Evolutionary conservation across 2,329 filamentous ascomycete species (phyloP), one percentile per base, ranked within the genome.

Genomic region (Blastomyces parvus): DNA sequence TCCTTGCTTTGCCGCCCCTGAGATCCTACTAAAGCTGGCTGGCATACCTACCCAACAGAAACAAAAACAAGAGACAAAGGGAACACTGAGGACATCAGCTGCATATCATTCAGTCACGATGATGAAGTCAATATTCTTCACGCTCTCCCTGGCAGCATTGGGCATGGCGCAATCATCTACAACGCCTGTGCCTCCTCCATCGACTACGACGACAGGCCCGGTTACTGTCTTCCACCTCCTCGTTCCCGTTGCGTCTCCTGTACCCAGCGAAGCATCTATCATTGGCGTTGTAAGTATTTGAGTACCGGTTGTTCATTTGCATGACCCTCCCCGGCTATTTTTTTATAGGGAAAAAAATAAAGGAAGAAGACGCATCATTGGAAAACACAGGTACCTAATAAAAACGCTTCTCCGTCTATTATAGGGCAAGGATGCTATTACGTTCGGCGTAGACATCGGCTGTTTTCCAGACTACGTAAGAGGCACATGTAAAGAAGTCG

Each of bases 381-480:
- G 30, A 27, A 46, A 27, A 6, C n/a, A 1, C 3, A 42, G 40
- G 5, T 14, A 46, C n/a, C 2, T 13, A 30, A 44, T 17, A 33
- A 44, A 19, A 46, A 8, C 25, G 1, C 53, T 40, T 22, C 30
- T n/a, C 33, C 9, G 2, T 33, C n/a, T n/a, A n/a, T n/a, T 7
- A 33, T 25, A 59, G 57, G 40, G 36, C 57, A n/a, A 30, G 19
- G 38, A 59, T 25, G 57, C 57, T 14, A 59, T 59, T 30, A 59
- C 57, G 19, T 59, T 59, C 25, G 57, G 25, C 38, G 30, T 59
- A 42, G 57, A 59, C 14, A 13, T 59, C 6, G 57, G 40, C 25
- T 59, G 57, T 17, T 1, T 59, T 14, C 38, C 22, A 27, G n/a
- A 33, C 25, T 6, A 33, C 14, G 8, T 46, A 9, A 5, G 17